These are phyloP conservation scores for Trametes sanguinea DNA, from an alignment of 768 basidiomycete genomes.

Conservation along the genomic window DNA sequence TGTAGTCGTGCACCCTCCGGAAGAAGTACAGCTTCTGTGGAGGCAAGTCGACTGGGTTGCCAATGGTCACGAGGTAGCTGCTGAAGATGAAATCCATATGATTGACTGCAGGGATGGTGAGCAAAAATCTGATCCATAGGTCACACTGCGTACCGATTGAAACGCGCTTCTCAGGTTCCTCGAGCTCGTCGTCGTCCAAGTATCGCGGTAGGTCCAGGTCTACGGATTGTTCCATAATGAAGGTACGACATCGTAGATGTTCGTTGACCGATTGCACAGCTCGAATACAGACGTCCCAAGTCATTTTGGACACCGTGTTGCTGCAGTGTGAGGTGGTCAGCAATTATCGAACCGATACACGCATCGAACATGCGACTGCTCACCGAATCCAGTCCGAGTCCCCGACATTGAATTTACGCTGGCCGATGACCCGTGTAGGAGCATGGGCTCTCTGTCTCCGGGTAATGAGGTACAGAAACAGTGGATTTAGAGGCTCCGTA, in stretches of 20 bases:
- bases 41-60: neutral
- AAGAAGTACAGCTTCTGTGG: slow-evolving; percentile 6
- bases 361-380: too few species aligned
- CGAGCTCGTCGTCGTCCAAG: neutral
- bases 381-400: too few species aligned
- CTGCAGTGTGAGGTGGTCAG: neutral
- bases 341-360: too few species aligned
- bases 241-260: neutral
- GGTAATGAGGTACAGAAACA: too few species aligned
- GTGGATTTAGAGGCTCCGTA: too few species aligned
- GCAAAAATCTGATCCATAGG: neutral
- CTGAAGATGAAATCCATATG: neutral
- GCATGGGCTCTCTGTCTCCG: too few species aligned
- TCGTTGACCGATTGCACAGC: neutral
- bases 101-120: neutral
- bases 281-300: neutral
- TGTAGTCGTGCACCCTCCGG: neutral
- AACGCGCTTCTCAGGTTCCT: neutral
- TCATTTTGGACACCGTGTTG: slow-evolving; percentile 4
- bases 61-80: slow-evolving; percentile 5
- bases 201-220: slow-evolving; percentile 2
- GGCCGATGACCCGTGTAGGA: too few species aligned
- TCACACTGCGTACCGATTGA: neutral
- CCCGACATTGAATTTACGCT: too few species aligned
- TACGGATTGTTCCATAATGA: neutral